Evolutionary conservation across 2,329 filamentous ascomycete genomes (phyloP), one percentile per base, ranked within the genome.

Genomic region (Arthrobotrys sphaeroides): DNA sequence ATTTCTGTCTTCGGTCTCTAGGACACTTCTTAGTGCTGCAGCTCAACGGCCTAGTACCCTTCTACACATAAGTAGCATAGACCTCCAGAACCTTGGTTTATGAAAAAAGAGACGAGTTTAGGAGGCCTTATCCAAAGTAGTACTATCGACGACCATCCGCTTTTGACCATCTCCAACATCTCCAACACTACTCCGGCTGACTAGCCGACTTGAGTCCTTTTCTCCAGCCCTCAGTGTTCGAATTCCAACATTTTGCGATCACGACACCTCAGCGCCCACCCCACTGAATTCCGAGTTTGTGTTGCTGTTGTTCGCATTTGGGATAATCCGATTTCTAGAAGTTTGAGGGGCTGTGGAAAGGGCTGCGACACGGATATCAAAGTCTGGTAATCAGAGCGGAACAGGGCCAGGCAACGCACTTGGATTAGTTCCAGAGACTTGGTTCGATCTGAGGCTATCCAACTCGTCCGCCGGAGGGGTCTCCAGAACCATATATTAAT

Each of bases 61-160:
- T 68, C 61, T 68, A 42, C 70, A 68, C 70, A 68, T 68, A 74
- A 74, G 70, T 53, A 74, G 70, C 51, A 45, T 68, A 68, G 70
- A 74, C 67, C 70, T 74, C 70, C 70, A 68, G 53, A 68, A 62
- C 57, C 70, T 68, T 74, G 70, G 70, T 43, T 74, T 68, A 55
- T 47, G 42, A 31, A 55, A 53, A 51, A 53, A 67, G 36, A 62
- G 66, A 62, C 66, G 62, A 64, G 51, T 55, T 55, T 40, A 47
- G 62, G 61, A 51, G 59, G 51, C 61, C 28, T 73, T 42, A 67
- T 62, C 55, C 31, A 28, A 64, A 64, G 45, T 33, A 51, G 26
- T 42, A 22, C 61, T 62, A 62, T 57, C 55, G 43, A 74, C 45
- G 55, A 67, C 38, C 62, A 67, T 74, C 70, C 70, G 70, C 36